These are phyloP conservation scores for Podosphaera fusca DNA, from an alignment of 2,329 filamentous ascomycete species.

Conservation along the genomic window DNA sequence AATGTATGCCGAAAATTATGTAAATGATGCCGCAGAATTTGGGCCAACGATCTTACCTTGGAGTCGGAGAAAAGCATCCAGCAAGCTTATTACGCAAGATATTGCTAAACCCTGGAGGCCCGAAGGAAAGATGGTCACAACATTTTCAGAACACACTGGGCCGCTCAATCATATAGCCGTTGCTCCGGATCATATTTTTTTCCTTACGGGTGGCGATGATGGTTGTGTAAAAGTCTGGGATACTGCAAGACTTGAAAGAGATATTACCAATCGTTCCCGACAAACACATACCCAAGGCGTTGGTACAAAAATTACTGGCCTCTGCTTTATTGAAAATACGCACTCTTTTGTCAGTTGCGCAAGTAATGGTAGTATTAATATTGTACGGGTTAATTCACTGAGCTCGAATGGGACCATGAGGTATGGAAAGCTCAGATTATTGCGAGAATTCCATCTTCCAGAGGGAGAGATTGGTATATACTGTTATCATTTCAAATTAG, in stretches of 20 bases:
- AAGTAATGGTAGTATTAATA: constrained; percentile 72
- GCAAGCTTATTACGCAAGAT: constrained; percentile 14
- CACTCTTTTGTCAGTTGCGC: constrained; percentile 85
- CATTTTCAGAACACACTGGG: constrained; percentile 68
- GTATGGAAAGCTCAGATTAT: constrained; percentile 53
- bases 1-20: constrained; percentile 56
- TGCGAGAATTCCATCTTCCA: constrained; percentile 63
- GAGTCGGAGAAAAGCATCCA: constrained; percentile 27
- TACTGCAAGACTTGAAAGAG: constrained; percentile 67
- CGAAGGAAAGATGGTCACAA: constrained; percentile 60
- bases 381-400: constrained; percentile 46
- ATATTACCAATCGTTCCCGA: constrained; percentile 66
- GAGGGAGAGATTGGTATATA: constrained; percentile 59
- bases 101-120: constrained; percentile 53
- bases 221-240: constrained; percentile 88
- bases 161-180: constrained; percentile 62
- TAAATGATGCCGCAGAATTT: constrained; percentile 43
- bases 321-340: constrained; percentile 84
- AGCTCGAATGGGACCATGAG: constrained; percentile 31
- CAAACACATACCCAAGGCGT: constrained; percentile 60
- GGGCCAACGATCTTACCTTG: constrained; percentile 59
- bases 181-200: constrained; percentile 81
- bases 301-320: constrained; percentile 49
- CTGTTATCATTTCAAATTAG: constrained; percentile 76
- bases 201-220: constrained; percentile 82